Conservation (phyloP, 1,284 basidiomycete species). For the Mixia osmundae region DNA sequence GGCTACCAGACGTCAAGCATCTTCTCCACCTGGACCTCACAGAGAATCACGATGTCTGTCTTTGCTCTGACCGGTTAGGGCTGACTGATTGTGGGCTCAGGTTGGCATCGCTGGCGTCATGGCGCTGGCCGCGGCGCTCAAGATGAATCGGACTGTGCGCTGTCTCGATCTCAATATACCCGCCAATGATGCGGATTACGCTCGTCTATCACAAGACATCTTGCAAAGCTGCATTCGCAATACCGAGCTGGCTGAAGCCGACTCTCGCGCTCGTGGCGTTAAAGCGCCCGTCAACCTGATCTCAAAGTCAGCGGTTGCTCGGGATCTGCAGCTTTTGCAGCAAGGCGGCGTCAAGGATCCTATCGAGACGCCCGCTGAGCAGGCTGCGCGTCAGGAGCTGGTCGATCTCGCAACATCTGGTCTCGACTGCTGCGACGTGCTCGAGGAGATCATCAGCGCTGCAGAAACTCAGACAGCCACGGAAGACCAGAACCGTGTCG, state of each 20-base stretch:
- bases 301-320: conserved; percentile 25
- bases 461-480: conserved; percentile 44
- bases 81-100: conserved; percentile 9
- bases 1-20: conserved; percentile 67
- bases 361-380: neutral
- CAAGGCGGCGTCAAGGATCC: too few species aligned
- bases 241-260: conserved; percentile 36
- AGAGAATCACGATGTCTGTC: conserved; percentile 14
- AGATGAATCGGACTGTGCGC: conserved; percentile 55
- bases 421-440: conserved; percentile 29
- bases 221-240: conserved; percentile 53
- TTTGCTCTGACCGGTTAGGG: neutral
- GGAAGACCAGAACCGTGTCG: conserved; percentile 45
- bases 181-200: conserved; percentile 65
- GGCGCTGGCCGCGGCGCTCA: conserved; percentile 65
- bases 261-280: conserved; percentile 11
- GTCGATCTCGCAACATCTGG: conserved; percentile 33
- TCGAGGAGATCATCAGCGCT: conserved; percentile 35
- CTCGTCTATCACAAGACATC: conserved; percentile 29
- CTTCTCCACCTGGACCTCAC: conserved; percentile 48
- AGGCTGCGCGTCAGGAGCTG: conserved; percentile 16
- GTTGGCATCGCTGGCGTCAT: conserved; percentile 77
- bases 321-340: conserved; percentile 20
- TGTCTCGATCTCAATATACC: conserved; percentile 81
- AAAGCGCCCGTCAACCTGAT: conserved; percentile 26